Conservation (phyloP, 495 filamentous ascomycete species). For the Aspergillus haitiensis region DNA sequence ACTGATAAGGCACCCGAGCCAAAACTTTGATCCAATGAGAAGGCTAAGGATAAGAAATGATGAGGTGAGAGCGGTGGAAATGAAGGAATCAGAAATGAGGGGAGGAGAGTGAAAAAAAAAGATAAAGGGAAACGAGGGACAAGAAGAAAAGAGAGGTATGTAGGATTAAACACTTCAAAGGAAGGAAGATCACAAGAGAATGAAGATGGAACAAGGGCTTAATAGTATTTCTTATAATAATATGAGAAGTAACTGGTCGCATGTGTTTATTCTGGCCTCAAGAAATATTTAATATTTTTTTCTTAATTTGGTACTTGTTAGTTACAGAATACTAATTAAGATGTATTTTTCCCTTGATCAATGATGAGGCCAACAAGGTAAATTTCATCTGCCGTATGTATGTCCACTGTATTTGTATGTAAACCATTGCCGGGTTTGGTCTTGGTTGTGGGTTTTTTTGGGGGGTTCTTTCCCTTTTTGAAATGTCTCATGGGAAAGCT, state of each 20-base stretch:
- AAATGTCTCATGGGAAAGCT: slow-evolving; percentile 5
- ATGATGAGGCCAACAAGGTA: not conserved
- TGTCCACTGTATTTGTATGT: not conserved
- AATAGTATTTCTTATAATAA: slow-evolving; percentile 1
- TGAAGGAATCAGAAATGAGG: not conserved
- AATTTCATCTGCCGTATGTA: slow-evolving; percentile 3
- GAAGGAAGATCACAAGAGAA: not conserved
- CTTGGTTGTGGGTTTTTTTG: not conserved
- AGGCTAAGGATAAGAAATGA: not conserved
- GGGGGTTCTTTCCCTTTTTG: not conserved
- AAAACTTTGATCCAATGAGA: not conserved
- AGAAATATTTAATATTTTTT: not conserved
- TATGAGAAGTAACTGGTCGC: not conserved
- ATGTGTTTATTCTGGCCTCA: not conserved
- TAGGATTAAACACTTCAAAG: not conserved
- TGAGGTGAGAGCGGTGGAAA: not conserved
- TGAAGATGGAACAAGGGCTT: not conserved
- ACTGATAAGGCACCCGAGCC: slow-evolving; percentile 17
- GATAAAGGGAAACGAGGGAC: not conserved
- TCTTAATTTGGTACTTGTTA: not conserved
- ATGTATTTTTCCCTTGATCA: too few species aligned
- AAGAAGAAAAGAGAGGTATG: not conserved
- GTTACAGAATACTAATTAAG: too few species aligned
- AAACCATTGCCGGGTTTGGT: not conserved
- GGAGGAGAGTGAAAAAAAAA: not conserved